Evolutionary conservation across 2,329 filamentous ascomycete genomes (phyloP), one percentile per base, ranked within the genome.

Genomic region (Trichoderma sp.): DNA sequence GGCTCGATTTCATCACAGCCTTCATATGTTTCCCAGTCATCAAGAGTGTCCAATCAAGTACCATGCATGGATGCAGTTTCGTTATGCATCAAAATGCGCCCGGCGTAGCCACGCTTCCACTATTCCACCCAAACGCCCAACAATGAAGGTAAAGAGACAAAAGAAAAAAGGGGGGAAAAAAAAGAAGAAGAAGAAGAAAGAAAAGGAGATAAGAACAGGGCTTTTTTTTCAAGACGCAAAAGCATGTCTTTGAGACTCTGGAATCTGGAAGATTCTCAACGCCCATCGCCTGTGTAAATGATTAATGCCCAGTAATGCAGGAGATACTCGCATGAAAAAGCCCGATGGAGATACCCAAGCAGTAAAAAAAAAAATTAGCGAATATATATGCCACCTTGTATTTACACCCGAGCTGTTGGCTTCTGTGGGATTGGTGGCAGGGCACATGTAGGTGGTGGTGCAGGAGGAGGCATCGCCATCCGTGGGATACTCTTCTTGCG

Each of bases 371-470:
- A 39, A 4, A 56, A 27, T n/a, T 19, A 12, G 17, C 22, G 29
- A 29, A 39, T 6, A 29, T 19, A 12, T 15, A 19, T 22, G 15
- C 27, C 1, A 9, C 9, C 25, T n/a, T n/a, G 13, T 22, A 48
- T 15, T 68, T 57, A 75, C n/a, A 69, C 69, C 54, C 66, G 71
- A 58, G 70, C 67, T 50, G 69, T 69, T 52, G 70, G 68, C 32
- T 73, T 75, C 15, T 71, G 68, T 22, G 64, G 64, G 32, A 67
- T 32, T 0, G 86, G 85, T 19, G 86, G 86, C 25, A 88, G 78
- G 15, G 85, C 84, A 70, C 82, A 82, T 12, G 79, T 86, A 27
- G 86, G 86, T 5, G 86, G 86, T 7, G 86, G 86, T 15, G 80
- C 83, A 17, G 85, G 85, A 34, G 84, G 84, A 1, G 67, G 45